Evolutionary conservation across 805 yeast species (phyloP), one percentile per base, ranked within the genome.

Genomic region (Yamadazyma olivae): DNA sequence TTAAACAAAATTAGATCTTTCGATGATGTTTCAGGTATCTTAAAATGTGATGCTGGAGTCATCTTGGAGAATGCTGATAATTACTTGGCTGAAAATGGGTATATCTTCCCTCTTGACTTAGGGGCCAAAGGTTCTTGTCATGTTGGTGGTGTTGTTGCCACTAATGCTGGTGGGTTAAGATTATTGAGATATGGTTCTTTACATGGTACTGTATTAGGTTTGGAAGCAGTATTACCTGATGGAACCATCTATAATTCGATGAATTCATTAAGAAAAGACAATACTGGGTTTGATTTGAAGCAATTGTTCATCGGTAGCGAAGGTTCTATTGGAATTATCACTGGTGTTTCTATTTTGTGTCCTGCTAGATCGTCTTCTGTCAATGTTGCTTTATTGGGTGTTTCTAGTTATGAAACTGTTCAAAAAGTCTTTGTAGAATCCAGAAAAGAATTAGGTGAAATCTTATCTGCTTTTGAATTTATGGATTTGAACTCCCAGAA

Each of bases 51-150:
- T 57, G 88, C 97, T 17, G 98, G 98, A 49, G 79, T 89, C 26
- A 82, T 90, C 38, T 70, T 90, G 51, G 96, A 91, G 56, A 75
- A 67, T 46, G 96, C 96, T 9, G 96, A 90, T 61, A 71, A 71
- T 36, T 87, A 55, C 51, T 63, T 90, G 37, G 80, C 83, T 13
- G 93, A 87, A 39, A 65, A 77, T n/a, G 95, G 93, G 3, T 83
- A 83, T 61, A 85, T 90, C 37, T 90, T 89, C 72, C 98, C 98
- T 18, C 69, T 90, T 34, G 98, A 90, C 57, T 67, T 90, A 43
- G 98, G 98, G 39, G 97, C 98, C 25, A 90, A 90, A 64, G 98
- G 98, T 10, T 87, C 96, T 2, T 91, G 97, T 57, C 95, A 87
- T 49, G 81, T 91, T 43, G 97, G 97, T 48, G 98, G 97, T 46